A percentile compares a stretch with the other conserved stretches of the same genome.
Evolutionary conservation across 306 rosid species (phyloP).

Genomic region (Vigna nakashimae): DNA sequence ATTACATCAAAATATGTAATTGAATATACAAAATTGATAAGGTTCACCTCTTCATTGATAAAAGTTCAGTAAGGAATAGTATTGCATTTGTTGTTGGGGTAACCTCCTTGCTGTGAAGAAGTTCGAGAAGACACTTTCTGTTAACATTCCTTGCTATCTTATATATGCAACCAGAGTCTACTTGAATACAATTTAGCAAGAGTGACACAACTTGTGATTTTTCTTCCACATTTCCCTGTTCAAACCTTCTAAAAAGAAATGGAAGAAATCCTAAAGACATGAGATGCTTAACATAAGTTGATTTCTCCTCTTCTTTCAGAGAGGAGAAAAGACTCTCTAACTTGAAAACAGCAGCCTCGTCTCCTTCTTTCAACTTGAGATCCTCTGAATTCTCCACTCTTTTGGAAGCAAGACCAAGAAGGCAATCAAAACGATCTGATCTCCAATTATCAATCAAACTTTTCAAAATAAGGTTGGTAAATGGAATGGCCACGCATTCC

Average conservation of each 20-base stretch:
- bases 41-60: constrained; percentile 64
- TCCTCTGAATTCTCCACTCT: constrained; percentile 42
- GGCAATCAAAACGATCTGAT: constrained; percentile 56
- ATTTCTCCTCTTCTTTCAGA: constrained; percentile 57
- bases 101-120: constrained; percentile 65
- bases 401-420: constrained; percentile 61
- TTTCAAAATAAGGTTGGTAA: constrained; percentile 70
- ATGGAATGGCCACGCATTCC: constrained; percentile 63
- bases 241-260: constrained; percentile 64
- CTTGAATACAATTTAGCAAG: constrained; percentile 59
- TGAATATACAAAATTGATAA: constrained; percentile 11
- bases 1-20: background rate
- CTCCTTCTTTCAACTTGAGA: constrained; percentile 41
- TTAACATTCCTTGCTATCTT: constrained; percentile 59
- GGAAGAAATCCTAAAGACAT: constrained; percentile 59
- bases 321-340: constrained; percentile 62
- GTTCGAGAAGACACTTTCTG: constrained; percentile 63
- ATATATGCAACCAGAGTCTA: constrained; percentile 60
- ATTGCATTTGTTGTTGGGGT: constrained; percentile 57
- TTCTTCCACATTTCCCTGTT: constrained; percentile 66
- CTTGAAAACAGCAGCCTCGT: constrained; percentile 53
- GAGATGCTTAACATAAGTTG: constrained; percentile 61
- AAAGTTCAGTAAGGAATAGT: constrained; percentile 62
- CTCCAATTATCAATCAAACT: constrained; percentile 75
- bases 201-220: constrained; percentile 58